A percentile compares a stretch with the other conserved stretches of the same genome.
Conservation (phyloP, 192 early-diverging fungal genomes). For the Entomortierella lignicola region DNA sequence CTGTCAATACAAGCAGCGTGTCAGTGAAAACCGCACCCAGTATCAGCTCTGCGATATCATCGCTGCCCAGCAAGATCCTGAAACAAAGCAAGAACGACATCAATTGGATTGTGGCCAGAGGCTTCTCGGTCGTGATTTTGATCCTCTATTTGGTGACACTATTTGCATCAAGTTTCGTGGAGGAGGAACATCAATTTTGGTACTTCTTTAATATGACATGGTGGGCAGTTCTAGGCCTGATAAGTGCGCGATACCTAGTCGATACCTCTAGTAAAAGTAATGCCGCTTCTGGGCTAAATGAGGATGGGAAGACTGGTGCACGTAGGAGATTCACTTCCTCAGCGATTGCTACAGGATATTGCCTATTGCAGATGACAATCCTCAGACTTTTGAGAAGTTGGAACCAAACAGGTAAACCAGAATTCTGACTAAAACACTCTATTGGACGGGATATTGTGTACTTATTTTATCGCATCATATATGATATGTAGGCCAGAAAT, state of each 20-base stretch:
- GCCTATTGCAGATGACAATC: slow-evolving; percentile 46
- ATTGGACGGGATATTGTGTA: too few species aligned
- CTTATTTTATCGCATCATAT: too few species aligned
- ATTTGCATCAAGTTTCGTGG: slow-evolving; percentile 76
- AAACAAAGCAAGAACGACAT: slow-evolving; percentile 22
- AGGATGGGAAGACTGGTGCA: neutral
- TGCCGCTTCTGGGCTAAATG: neutral
- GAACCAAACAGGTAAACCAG: slow-evolving; percentile 58
- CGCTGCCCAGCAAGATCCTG: neutral
- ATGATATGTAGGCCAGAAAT: slow-evolving; percentile 59
- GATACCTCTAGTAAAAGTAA: neutral
- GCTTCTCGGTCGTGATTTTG: slow-evolving; percentile 38
- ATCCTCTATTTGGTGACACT: slow-evolving; percentile 64
- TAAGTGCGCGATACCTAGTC: slow-evolving; percentile 53
- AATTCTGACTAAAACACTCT: too few species aligned
- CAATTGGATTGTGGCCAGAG: slow-evolving; percentile 16
- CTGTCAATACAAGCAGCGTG: too few species aligned
- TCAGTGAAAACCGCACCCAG: too few species aligned
- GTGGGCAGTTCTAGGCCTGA: slow-evolving; percentile 55
- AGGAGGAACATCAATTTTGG: slow-evolving; percentile 84
- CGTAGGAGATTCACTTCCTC: neutral
- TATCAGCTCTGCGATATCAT: too few species aligned
- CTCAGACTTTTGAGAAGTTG: slow-evolving; percentile 57
- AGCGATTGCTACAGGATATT: slow-evolving; percentile 10
- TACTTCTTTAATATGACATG: slow-evolving; percentile 77